Evolutionary conservation across 345 rosid species (phyloP), one percentile per base, ranked within the genome.

Genomic region (Hibiscus tridactylites): DNA sequence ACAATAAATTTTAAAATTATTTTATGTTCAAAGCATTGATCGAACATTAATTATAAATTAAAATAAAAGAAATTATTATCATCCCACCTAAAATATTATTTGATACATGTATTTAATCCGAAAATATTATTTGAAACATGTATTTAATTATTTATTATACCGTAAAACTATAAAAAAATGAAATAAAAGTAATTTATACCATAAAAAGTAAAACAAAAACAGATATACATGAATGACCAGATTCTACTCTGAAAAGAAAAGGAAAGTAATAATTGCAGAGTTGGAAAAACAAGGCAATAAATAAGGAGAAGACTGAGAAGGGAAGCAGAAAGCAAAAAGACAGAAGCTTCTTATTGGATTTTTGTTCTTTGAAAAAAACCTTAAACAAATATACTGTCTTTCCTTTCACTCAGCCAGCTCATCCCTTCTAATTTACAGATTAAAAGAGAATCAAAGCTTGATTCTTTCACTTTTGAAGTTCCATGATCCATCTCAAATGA

Each of bases 361-460:
- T 72, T 47, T 46, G 7, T 3, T 39, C 6, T 13, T 15, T 0
- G 5, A 53, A 53, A n/a, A 19, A 16, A 16, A 50, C 29, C 21
- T 15, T 1, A 3, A 5, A 16, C 58, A 50, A 67, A 16, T 15
- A 29, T 68, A 31, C 46, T 28, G n/a, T 28, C 35, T 47, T 28
- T 13, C 35, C 59, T 4, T 52, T 47, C 53, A 35, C 37, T 37
- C 10, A 70, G 75, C 61, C 61, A 72, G 75, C 75, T 63, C 71
- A 54, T 52, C 65, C 76, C 17, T 46, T 13, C 49, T 11, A 15
- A 17, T 37, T 56, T 65, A 60, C 35, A 60, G 26, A 21, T 28
- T 64, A 21, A 54, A 64, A 53, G 63, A 59, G 49, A 35, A 73
- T 46, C n/a, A 50, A 44, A 44, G 42, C 54, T 68, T 52, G 70